Percentiles rank a stretch among this genome's conserved stretches.
Evolutionary conservation across 1,139 yeast species (phyloP).

Genomic region (Casaregolazyma lundiana): DNA sequence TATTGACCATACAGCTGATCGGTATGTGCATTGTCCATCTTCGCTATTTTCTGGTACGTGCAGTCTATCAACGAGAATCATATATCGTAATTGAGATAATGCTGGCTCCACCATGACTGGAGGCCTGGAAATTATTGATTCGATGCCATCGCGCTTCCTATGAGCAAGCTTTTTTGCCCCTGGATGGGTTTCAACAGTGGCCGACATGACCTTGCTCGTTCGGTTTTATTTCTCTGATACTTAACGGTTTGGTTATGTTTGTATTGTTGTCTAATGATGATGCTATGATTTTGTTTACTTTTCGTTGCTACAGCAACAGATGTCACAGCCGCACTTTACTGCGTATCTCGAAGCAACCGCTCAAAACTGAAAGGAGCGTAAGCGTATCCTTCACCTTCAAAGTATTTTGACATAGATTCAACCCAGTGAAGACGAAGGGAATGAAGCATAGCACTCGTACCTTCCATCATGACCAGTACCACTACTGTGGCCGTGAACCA

Average conservation of each 20-base stretch:
- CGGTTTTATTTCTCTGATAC: not conserved
- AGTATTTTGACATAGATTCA: constrained; percentile 97
- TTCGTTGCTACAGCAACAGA: not conserved
- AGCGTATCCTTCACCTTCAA: constrained; percentile 90
- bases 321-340: not conserved
- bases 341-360: constrained; percentile 14
- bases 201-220: not conserved
- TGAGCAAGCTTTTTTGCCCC: constrained; percentile 1
- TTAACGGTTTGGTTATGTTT: too few species aligned
- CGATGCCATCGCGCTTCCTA: constrained; percentile 56
- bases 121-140: constrained; percentile 55
- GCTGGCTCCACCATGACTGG: constrained; percentile 65
- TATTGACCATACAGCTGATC: constrained; percentile 81
- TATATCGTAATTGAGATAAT: constrained; percentile 73
- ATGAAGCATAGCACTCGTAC: constrained; percentile 98
- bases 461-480: constrained; percentile 94
- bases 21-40: constrained; percentile 52
- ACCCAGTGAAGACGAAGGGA: constrained; percentile 98
- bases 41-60: constrained; percentile 34
- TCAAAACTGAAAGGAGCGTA: constrained; percentile 75
- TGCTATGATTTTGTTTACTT: not conserved
- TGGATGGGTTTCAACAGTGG: not conserved
- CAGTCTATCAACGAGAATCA: constrained; percentile 76
- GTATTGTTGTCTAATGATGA: too few species aligned
- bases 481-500: constrained; percentile 93